Base-by-base conservation (phyloP, 768 basidiomycete genomes). In the Tephrocybe sp. region DNA sequence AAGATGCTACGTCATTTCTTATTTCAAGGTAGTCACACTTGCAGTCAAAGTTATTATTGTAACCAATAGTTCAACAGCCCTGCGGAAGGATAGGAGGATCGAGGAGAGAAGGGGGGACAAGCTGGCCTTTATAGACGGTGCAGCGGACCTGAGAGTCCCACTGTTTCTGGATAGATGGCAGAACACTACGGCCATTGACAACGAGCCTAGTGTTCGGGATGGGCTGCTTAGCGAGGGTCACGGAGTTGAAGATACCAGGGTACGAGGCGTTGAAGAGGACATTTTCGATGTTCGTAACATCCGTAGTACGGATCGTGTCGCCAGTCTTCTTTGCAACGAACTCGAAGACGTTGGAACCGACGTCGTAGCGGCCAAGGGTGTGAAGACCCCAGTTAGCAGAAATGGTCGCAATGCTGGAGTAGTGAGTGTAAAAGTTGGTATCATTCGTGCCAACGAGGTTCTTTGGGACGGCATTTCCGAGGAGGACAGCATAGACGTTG, bases 341-440 rank as follows among this genome's bases (percentile, higher is more conserved):
- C 17, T 61, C 48, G 66, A 77, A 81, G 50, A 84, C 81, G 57
- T 84, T 83, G 50, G 66, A 68, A 65, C 45, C 45, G 20, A 42
- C 22, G 40, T 51, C 48, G 38, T 33, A 54, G 13, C 83, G 75
- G n/a, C 83, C 84, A 20, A 85, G 80, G 11, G 77, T 79, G 19
- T 74, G 74, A 26, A 86, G 78, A 6, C 66, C 66, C 83, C 83
- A 85, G 67, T 85, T 85, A 26, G 73, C 72, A 64, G 83, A 62
- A 17, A 84, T 72, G 22, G 82, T 80, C 12, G 75, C 72, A 44
- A 84, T 68, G 41, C 65, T 59, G 3, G 81, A 82, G 67, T 83
- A 84, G 62, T 85, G 83, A 2, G 77, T 77, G 65, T 85, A 84
- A 66, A 74, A 82, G 6, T 72, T 77, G 36, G 62, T 32, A 65